These are phyloP conservation scores for Vitis riparia DNA, from an alignment of 164 flowering plant species.

Conservation along the genomic window DNA sequence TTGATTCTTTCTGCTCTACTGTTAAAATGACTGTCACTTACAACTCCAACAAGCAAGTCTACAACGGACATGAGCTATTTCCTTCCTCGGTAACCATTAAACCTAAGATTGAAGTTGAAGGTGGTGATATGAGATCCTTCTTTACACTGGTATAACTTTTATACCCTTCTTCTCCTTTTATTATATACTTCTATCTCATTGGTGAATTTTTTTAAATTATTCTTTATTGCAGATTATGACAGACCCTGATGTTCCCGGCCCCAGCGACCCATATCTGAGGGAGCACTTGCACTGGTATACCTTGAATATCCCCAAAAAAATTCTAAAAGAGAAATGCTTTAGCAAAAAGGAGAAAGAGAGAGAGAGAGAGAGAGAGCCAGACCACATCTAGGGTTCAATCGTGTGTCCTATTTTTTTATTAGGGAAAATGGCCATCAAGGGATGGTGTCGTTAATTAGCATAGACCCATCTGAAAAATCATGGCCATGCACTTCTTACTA, in stretches of 20 bases:
- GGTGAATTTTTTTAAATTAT: background rate
- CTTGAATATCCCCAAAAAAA: too few relatives aligned
- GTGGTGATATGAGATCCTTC: slow-evolving; percentile 73
- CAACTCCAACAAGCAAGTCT: slow-evolving; percentile 48
- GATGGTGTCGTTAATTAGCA: too few relatives aligned
- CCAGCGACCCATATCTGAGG: slow-evolving; percentile 83
- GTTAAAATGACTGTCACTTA: slow-evolving; percentile 52
- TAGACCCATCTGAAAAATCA: too few relatives aligned
- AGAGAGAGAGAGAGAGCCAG: too few relatives aligned
- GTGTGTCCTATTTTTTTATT: too few relatives aligned
- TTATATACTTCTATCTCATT: background rate
- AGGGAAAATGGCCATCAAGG: too few relatives aligned
- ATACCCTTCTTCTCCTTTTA: background rate
- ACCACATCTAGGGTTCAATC: too few relatives aligned
- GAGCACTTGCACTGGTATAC: slow-evolving; percentile 90
- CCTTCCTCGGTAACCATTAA: slow-evolving; percentile 54
- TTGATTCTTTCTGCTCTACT: slow-evolving; percentile 50
- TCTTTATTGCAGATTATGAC: slow-evolving; percentile 66
- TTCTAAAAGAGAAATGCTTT: too few relatives aligned
- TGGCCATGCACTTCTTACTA: too few relatives aligned
- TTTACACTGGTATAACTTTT: slow-evolving; percentile 57
- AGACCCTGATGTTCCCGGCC: slow-evolving; percentile 95
- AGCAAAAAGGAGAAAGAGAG: too few relatives aligned
- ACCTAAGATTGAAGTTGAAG: slow-evolving; percentile 69
- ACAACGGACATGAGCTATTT: slow-evolving; percentile 67